Conservation (phyloP, 2,329 filamentous ascomycete genomes). For the Xylaria sp. region DNA sequence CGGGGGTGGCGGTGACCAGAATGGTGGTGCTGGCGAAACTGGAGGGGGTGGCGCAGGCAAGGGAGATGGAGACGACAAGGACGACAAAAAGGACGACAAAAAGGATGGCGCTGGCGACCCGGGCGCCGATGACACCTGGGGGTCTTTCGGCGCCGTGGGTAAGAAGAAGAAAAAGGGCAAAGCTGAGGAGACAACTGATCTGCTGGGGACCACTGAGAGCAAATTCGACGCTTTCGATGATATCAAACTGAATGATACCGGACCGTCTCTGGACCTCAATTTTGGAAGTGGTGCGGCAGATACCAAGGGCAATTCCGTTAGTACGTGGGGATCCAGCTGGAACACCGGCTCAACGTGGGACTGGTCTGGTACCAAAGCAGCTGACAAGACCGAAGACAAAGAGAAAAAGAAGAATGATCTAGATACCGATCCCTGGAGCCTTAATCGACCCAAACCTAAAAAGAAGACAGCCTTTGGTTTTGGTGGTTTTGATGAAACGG, state of each 20-base stretch:
- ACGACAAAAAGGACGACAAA: slow-evolving; percentile 19
- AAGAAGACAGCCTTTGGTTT: slow-evolving; percentile 63
- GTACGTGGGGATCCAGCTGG: slow-evolving; percentile 71
- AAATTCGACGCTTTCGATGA: slow-evolving; percentile 72
- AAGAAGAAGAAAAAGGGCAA: slow-evolving; percentile 65
- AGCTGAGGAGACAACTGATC: slow-evolving; percentile 46
- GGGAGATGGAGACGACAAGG: slow-evolving; percentile 49
- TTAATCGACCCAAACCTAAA: slow-evolving; percentile 60
- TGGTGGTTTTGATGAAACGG: slow-evolving; percentile 55
- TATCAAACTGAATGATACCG: slow-evolving; percentile 71
- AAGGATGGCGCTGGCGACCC: slow-evolving; percentile 47
- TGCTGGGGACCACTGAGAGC: slow-evolving; percentile 46
- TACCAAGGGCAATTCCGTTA: slow-evolving; percentile 58
- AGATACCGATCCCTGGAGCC: slow-evolving; percentile 62
- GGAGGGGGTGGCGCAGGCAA: slow-evolving; percentile 48
- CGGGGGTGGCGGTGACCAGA: slow-evolving; percentile 48
- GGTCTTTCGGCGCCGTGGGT: slow-evolving; percentile 56
- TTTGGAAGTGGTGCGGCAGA: slow-evolving; percentile 57
- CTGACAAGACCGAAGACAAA: slow-evolving; percentile 51
- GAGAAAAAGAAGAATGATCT: slow-evolving; percentile 56
- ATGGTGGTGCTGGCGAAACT: slow-evolving; percentile 49
- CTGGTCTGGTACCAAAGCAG: slow-evolving; percentile 52
- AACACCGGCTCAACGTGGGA: slow-evolving; percentile 59
- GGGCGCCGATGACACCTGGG: slow-evolving; percentile 55
- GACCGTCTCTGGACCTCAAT: slow-evolving; percentile 66